phyloP scores from a whole-genome alignment of 2,329 filamentous ascomycete species.

The Phialocephala sp. region DNA sequence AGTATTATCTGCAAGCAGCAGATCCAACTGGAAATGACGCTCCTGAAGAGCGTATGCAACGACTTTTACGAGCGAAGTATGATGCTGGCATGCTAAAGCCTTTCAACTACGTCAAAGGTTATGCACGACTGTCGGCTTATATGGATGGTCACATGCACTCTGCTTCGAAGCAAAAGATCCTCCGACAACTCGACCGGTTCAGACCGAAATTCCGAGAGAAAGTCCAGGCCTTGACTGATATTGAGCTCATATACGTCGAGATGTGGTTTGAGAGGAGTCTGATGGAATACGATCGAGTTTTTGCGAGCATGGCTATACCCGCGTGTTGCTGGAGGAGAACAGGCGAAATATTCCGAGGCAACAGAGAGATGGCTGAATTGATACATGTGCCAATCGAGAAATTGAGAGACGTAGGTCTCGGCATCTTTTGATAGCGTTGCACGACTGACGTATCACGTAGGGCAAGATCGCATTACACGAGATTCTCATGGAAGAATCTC shows the following conservation, averaged over 20 bases:
- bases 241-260: constrained; percentile 92
- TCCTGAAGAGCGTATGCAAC: constrained; percentile 94
- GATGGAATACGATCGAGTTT: constrained; percentile 98
- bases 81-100: constrained; percentile 93
- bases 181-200: constrained; percentile 90
- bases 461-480: constrained; percentile 95
- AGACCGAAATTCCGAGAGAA: constrained; percentile 95
- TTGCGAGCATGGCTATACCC: constrained; percentile 98
- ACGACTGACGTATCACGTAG: constrained; percentile 51
- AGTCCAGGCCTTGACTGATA: constrained; percentile 89
- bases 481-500: constrained; percentile 91
- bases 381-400: constrained; percentile 92
- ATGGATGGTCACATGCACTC: constrained; percentile 88
- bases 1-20: constrained; percentile 97
- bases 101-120: constrained; percentile 98
- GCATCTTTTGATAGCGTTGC: not conserved
- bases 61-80: constrained; percentile 92
- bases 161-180: constrained; percentile 85
- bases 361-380: constrained; percentile 98
- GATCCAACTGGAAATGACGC: constrained; percentile 87
- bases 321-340: constrained; percentile 97
- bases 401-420: constrained; percentile 78
- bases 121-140: constrained; percentile 86
- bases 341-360: constrained; percentile 95
- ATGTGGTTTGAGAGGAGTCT: constrained; percentile 99